Evolutionary conservation across 2,329 filamentous ascomycete species (phyloP), one percentile per base, ranked within the genome.

Genomic region (Aspergillus sp.): DNA sequence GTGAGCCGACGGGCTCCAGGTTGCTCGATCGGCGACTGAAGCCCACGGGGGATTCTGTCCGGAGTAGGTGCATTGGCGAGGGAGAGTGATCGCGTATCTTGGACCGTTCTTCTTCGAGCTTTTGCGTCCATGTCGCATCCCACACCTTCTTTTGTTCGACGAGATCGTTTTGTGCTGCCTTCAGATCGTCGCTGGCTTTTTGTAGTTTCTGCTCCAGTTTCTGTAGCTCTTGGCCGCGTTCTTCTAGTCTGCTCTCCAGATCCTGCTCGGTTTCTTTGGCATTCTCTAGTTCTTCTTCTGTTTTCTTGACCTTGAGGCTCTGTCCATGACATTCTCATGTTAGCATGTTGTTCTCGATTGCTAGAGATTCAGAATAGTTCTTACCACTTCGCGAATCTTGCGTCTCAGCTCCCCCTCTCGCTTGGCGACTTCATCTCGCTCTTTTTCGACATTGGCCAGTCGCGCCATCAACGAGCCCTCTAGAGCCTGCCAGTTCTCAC

Each of bases 401-500:
- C 90, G 91, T 65, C 95, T 85, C 77, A 96, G 86, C 45, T 98
- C 95, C 5, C 86, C 89, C 77, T 99, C 95, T 59, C 91, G 87
- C 66, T 88, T 88, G 53, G 87, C 83, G 9, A 91, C 86, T 69
- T 99, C 95, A 70, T 98, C 93, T 57, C 91, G 87, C 74, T 99
- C 96, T 72, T 90, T 95, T 74, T 99, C 95, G 10, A 98, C 81
- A 53, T 81, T 88, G 4, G 88, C 84, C 11, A 95, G 84, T 58
- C 93, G 86, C 22, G 91, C 87, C 54, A 94, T 84, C 32, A 99
- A 78, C 2, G 91, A 96, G 10, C 90, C 86, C 75, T 99, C 94
- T 62, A 99, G 96, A 0, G 92, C 91, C 72, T 97, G 93, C 95
- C 96, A 99, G 69, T 99, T 99, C 71, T 96, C 92, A 66, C 91